Conservation (phyloP, 1,139 yeast genomes). For the Pichia sp. region DNA sequence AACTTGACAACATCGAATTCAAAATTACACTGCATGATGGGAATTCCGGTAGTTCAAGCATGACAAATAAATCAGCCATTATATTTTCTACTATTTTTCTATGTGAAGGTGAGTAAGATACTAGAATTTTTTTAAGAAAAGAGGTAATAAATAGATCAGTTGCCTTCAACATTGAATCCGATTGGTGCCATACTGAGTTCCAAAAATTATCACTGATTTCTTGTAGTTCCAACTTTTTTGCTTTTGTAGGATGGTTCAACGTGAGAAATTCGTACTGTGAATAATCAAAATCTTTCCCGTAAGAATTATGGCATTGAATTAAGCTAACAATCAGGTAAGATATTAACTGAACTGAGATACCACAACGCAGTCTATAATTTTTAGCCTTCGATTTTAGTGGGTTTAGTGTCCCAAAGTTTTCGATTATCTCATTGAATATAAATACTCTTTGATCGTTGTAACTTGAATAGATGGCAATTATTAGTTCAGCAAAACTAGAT, state of each 20-base stretch:
- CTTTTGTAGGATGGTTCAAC: conserved; percentile 10
- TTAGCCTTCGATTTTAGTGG: conserved; percentile 40
- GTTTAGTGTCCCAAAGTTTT: conserved; percentile 48
- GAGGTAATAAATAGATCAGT: conserved; percentile 39
- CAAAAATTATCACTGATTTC: conserved; percentile 18
- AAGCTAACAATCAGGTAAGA: conserved; percentile 43
- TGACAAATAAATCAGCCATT: conserved; percentile 49
- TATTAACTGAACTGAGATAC: conserved; percentile 45
- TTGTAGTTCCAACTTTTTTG: conserved; percentile 14
- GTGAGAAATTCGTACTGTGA: conserved; percentile 23
- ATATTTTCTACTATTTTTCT: conserved; percentile 47
- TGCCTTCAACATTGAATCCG: conserved; percentile 14
- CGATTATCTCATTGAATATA: conserved; percentile 56
- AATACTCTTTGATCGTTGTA: conserved; percentile 52
- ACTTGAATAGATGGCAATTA: conserved; percentile 43
- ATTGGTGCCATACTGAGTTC: conserved; percentile 11
- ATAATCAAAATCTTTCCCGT: conserved; percentile 25
- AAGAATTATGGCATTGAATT: conserved; percentile 41
- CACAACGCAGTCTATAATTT: conserved; percentile 41
- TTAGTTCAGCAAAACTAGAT: conserved; percentile 36
- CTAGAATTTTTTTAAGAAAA: conserved; percentile 39
- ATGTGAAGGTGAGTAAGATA: conserved; percentile 37
- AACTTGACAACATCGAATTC: conserved; percentile 37
- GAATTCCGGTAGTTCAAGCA: conserved; percentile 56
- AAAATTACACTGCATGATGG: conserved; percentile 38